These are phyloP conservation scores for Nicotiana otophora DNA, from an alignment of 257 asterid genomes.

Conservation along the genomic window DNA sequence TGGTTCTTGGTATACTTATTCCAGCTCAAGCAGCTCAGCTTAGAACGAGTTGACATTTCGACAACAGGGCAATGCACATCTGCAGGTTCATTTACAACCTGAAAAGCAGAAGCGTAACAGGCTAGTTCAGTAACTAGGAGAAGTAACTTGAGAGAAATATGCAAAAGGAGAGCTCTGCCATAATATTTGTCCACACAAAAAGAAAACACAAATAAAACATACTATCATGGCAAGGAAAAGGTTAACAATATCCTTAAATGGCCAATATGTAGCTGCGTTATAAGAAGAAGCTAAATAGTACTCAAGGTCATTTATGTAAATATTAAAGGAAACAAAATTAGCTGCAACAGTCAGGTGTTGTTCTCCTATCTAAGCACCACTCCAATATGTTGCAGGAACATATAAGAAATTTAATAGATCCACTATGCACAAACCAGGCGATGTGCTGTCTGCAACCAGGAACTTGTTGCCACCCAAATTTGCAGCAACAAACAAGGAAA, in stretches of 20 bases:
- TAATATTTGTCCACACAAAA: not conserved
- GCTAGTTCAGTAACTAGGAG: not conserved
- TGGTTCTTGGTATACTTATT: slow-evolving; percentile 36
- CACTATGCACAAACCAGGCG: not conserved
- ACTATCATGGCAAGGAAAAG: not conserved
- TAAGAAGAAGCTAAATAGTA: not conserved
- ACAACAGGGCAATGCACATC: slow-evolving; percentile 42
- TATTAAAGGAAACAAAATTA: not conserved
- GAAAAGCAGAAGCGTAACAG: slow-evolving; percentile 13
- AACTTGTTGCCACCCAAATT: not conserved
- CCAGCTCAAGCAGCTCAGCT: slow-evolving; percentile 50
- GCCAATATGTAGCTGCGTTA: not conserved
- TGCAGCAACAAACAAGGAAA: slow-evolving; percentile 3
- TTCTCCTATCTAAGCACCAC: not conserved
- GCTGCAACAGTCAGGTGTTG: not conserved
- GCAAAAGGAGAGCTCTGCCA: not conserved
- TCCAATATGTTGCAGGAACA: not conserved
- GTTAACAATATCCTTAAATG: not conserved
- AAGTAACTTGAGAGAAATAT: not conserved
- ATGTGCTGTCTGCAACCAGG: not conserved
- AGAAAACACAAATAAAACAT: slow-evolving; percentile 1
- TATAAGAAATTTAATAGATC: not conserved
- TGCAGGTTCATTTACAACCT: slow-evolving; percentile 43
- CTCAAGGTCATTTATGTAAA: not conserved
- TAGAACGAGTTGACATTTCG: slow-evolving; percentile 42